Evolutionary conservation across 176 grass and related monocot genomes (phyloP).

Genomic region (Secale cereale): DNA sequence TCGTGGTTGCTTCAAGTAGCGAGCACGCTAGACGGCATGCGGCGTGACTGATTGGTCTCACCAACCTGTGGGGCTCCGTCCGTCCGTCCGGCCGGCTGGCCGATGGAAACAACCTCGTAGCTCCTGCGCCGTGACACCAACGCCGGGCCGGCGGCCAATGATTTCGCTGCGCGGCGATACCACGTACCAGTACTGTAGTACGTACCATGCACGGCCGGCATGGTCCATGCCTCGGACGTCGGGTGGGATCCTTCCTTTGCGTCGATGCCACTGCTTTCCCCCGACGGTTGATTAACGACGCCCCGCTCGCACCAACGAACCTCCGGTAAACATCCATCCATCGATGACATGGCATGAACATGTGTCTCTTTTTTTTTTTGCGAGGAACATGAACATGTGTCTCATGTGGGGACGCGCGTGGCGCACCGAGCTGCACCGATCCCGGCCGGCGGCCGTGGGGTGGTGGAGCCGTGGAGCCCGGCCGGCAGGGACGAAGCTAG

Average conservation of each 20-base stretch:
- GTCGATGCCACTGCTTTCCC: constrained; percentile 19
- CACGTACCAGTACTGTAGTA: background rate
- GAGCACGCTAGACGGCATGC: constrained; percentile 6
- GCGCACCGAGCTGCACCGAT: background rate
- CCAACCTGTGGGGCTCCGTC: constrained; percentile 4
- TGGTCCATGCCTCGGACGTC: background rate
- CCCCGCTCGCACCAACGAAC: background rate
- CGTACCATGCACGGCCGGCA: background rate
- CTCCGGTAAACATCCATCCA: background rate
- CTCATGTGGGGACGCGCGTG: background rate
- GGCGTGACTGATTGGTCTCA: background rate
- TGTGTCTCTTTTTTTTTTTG: no score
- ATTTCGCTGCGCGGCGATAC: background rate
- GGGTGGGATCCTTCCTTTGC: constrained; percentile 26
- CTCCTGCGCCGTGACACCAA: background rate
- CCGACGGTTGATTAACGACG: background rate
- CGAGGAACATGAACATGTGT: no score
- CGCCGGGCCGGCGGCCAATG: background rate
- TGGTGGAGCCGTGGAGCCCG: background rate
- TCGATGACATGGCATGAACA: no score
- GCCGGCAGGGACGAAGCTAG: no score
- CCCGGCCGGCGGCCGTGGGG: background rate
- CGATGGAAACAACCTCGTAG: background rate
- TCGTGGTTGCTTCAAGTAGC: constrained; percentile 17
- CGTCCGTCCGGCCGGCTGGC: background rate